phyloP scores from a whole-genome alignment of 2,329 filamentous ascomycete genomes.

The Diaporthe aspalathi region DNA sequence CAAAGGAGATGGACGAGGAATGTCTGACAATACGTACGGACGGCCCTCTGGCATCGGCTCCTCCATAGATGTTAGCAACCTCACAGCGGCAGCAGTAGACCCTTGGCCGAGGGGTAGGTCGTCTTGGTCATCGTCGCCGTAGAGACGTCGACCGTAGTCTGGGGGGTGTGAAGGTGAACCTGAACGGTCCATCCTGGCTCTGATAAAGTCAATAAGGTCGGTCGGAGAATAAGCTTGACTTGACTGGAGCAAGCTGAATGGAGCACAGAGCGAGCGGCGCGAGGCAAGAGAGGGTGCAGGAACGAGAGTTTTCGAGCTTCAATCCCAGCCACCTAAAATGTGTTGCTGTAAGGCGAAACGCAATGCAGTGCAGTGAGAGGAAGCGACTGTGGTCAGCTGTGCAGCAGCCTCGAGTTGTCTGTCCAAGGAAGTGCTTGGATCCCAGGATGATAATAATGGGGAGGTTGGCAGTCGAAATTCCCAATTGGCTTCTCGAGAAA shows the following conservation, averaged over 20 bases:
- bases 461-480: slow-evolving; percentile 7
- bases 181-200: slow-evolving; percentile 59
- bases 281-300: slow-evolving; percentile 17
- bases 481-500: slow-evolving; percentile 11
- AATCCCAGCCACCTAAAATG: slow-evolving; percentile 22
- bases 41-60: slow-evolving; percentile 59
- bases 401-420: slow-evolving; percentile 8
- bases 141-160: slow-evolving; percentile 67
- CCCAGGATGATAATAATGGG: slow-evolving; percentile 19
- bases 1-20: slow-evolving; percentile 44
- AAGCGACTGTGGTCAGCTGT: slow-evolving; percentile 15
- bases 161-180: slow-evolving; percentile 65
- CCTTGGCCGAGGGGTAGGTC: slow-evolving; percentile 58
- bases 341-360: neutral
- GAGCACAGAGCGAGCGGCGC: slow-evolving; percentile 28
- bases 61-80: slow-evolving; percentile 72
- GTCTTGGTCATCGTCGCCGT: slow-evolving; percentile 64
- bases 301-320: slow-evolving; percentile 20
- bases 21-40: slow-evolving; percentile 64
- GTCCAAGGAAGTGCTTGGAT: slow-evolving; percentile 15
- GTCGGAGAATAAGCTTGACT: neutral
- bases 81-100: slow-evolving; percentile 63
- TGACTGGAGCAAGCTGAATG: slow-evolving; percentile 3
- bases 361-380: slow-evolving; percentile 9
- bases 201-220: slow-evolving; percentile 7